Evolutionary conservation across 176 grass and related monocot species (phyloP).

Genomic region (Phoenix dactylifera): DNA sequence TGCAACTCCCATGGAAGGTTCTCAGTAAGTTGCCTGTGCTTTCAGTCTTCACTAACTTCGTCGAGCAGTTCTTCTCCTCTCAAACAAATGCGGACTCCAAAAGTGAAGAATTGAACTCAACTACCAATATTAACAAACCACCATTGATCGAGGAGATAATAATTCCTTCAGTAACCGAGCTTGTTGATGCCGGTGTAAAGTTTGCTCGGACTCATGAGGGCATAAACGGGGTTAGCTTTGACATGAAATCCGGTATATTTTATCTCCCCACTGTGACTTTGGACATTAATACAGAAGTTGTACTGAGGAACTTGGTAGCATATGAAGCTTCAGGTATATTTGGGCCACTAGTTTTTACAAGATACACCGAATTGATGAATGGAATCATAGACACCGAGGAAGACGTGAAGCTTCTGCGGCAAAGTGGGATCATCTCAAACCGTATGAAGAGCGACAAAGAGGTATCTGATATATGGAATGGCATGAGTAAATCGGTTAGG

Average conservation of each 20-base stretch:
- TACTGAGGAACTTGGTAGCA: conserved; percentile 64
- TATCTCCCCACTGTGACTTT: conserved; percentile 38
- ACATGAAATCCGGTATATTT: conserved; percentile 16
- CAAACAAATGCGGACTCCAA: no score
- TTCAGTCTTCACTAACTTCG: no score
- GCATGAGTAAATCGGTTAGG: conserved; percentile 65
- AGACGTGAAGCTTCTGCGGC: conserved; percentile 45
- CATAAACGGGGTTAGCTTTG: no score
- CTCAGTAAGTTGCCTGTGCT: no score
- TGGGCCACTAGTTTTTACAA: conserved; percentile 23
- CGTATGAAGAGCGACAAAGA: conserved; percentile 57
- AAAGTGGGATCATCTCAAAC: conserved; percentile 48
- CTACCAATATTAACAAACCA: no score
- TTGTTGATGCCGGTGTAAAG: no score
- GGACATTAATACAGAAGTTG: conserved; percentile 37
- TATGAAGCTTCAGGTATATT: conserved; percentile 52
- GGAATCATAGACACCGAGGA: conserved; percentile 64
- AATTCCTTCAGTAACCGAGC: no score
- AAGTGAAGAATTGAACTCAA: no score
- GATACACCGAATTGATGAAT: conserved; percentile 92
- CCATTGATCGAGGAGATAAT: no score
- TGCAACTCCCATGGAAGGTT: no score
- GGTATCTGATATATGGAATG: conserved; percentile 61
- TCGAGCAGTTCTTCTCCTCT: no score
- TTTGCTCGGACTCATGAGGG: no score